Evolutionary conservation across 257 asterid genomes (phyloP).

Genomic region (Solanum tacnaense): DNA sequence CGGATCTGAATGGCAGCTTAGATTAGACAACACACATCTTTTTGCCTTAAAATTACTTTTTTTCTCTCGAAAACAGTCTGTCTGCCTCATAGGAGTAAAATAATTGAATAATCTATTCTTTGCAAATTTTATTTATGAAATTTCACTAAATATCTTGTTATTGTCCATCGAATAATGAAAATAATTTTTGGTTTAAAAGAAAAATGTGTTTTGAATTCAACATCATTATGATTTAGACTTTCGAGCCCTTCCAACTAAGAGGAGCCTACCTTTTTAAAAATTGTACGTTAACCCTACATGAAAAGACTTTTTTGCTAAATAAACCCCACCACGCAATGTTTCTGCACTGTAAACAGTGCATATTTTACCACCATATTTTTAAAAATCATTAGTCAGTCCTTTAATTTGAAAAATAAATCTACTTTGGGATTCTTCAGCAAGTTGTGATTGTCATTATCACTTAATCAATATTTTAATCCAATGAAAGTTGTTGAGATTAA

Average conservation of each 20-base stretch:
- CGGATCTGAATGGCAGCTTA: slow-evolving; percentile 24
- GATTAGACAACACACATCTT: too few species aligned
- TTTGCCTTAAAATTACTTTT: too few species aligned
- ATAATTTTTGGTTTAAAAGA: background rate
- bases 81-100: background rate
- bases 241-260: background rate
- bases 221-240: background rate
- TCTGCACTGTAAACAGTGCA: background rate
- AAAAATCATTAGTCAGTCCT: background rate
- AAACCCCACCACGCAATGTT: background rate
- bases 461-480: background rate
- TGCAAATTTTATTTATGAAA: too few species aligned
- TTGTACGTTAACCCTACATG: background rate
- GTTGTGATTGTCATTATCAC: background rate
- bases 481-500: background rate
- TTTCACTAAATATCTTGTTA: background rate
- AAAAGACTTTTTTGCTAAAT: background rate
- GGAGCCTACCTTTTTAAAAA: background rate
- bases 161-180: background rate
- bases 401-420: background rate
- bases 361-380: background rate
- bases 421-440: background rate
- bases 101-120: too few species aligned
- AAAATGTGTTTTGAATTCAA: background rate
- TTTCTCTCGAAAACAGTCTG: background rate